phyloP scores from a whole-genome alignment of 768 basidiomycete species.

The Tylopilus sp. region DNA sequence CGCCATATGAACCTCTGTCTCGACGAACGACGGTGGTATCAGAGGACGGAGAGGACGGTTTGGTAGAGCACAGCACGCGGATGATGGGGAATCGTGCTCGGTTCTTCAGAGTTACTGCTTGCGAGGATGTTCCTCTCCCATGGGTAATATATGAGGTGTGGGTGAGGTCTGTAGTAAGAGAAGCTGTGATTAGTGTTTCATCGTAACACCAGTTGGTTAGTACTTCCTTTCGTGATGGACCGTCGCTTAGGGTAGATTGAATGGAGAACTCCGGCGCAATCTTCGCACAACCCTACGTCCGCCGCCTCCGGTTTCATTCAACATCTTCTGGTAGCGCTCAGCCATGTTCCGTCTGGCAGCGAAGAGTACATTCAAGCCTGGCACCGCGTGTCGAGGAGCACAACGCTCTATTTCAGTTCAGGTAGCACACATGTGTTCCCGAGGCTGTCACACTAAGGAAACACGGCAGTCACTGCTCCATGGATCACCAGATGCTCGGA shows the following conservation, averaged over 20 bases:
- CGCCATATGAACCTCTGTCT: slow-evolving; percentile 10
- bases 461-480: slow-evolving; percentile 73
- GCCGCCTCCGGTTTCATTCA: slow-evolving; percentile 1
- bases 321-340: slow-evolving; percentile 1
- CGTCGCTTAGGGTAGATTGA: not conserved
- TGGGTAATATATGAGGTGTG: slow-evolving; percentile 43
- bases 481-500: slow-evolving; percentile 89
- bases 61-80: slow-evolving; percentile 27
- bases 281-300: slow-evolving; percentile 5
- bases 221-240: not conserved
- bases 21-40: slow-evolving; percentile 3
- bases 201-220: too few species aligned
- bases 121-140: slow-evolving; percentile 23
- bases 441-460: slow-evolving; percentile 28
- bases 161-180: slow-evolving; percentile 28
- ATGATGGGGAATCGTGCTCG: slow-evolving; percentile 20
- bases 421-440: slow-evolving; percentile 36
- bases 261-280: slow-evolving; percentile 22
- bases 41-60: not conserved
- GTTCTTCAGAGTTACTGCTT: slow-evolving; percentile 30
- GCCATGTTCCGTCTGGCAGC: slow-evolving; percentile 24
- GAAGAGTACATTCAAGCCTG: slow-evolving; percentile 13
- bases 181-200: not conserved
- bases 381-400: slow-evolving; percentile 20
- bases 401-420: slow-evolving; percentile 61